Evolutionary conservation across 1,284 basidiomycete genomes (phyloP).

Genomic region (Cutaneotrichosporon cutaneum): DNA sequence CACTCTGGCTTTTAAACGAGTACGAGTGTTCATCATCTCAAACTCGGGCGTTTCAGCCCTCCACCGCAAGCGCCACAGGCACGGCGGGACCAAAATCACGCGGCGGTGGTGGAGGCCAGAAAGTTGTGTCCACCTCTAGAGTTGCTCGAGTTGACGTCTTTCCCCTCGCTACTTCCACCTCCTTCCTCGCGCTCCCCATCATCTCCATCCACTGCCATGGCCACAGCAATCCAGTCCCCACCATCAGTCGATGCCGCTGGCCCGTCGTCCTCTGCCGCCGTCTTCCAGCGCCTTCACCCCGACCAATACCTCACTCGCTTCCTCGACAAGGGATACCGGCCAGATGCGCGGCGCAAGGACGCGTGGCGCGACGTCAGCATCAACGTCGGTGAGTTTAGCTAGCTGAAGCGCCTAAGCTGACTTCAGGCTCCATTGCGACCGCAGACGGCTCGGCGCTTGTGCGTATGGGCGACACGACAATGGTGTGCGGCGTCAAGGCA

Average conservation of each 20-base stretch:
- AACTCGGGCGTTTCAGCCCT: background rate
- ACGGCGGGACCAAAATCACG: background rate
- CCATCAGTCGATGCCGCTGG: constrained; percentile 16
- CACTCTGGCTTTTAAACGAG: background rate
- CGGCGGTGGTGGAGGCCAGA: background rate
- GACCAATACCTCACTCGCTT: constrained; percentile 76
- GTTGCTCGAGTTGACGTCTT: background rate
- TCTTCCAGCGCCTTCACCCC: constrained; percentile 80
- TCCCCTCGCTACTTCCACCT: background rate
- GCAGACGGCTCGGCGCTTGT: constrained; percentile 87
- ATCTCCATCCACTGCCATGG: constrained; percentile 8
- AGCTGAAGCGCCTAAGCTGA: background rate
- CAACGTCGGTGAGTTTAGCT: constrained; percentile 64
- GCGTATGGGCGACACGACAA: constrained; percentile 80
- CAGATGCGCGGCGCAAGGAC: constrained; percentile 67
- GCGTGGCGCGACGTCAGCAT: constrained; percentile 68
- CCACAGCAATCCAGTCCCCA: constrained; percentile 6
- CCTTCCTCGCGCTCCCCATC: too few relatives aligned
- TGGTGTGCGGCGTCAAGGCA: constrained; percentile 92
- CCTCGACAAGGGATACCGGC: constrained; percentile 66
- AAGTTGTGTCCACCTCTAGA: background rate
- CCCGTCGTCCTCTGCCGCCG: constrained; percentile 59
- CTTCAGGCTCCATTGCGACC: constrained; percentile 77
- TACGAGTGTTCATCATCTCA: background rate
- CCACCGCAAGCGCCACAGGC: background rate